Base-by-base conservation (phyloP, 2,329 filamentous ascomycete species). In the Colletotrichum acutatum region DNA sequence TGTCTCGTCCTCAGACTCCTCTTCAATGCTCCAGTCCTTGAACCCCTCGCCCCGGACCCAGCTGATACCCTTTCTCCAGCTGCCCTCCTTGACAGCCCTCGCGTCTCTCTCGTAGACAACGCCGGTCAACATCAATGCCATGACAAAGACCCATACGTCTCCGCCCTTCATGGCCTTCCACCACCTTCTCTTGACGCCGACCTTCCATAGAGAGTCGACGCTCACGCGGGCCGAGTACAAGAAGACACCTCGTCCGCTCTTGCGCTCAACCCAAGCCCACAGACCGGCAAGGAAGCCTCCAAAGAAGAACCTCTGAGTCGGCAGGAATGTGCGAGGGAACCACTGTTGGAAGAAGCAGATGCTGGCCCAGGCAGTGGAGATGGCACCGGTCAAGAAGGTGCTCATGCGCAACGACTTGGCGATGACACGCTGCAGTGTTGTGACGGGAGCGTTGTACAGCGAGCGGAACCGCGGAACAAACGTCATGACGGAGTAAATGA, bases 231-330 rank as follows among this genome's bases (percentile, higher is more conserved):
- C 90, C 75, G 90, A 92, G 82, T 97, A 97, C 74, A 98, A 78
- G 82, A 97, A 97, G 67, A 94, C 89, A 1, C 88, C 87, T 19
- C 93, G 85, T 54, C 92, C 90, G 73, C 88, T 85, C 62, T 86
- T 85, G 57, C 92, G 86, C 79, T 95, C 93, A 2, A 98, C 83
- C 81, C 94, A 94, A 0, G 94, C 94, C 91, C 95, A 98, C 30
- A 97, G 82, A 0, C 97, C 97, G 1, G 93, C 95, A 1, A 97
- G 79, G 80, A 96, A 94, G 8, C 97, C 96, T 65, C 94, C 94
- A 0, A 98, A 86, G 87, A 97, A 98, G 87, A 97, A 97, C 26
- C 97, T 90, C 80, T 97, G 93, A 0, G 93, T 95, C 0, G 95
- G 90, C 0, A 98, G 86, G 9, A 95, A 86, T 6, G 88, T 88